phyloP scores from a whole-genome alignment of 2,329 filamentous ascomycete species.

The Neoascochyta sp. region DNA sequence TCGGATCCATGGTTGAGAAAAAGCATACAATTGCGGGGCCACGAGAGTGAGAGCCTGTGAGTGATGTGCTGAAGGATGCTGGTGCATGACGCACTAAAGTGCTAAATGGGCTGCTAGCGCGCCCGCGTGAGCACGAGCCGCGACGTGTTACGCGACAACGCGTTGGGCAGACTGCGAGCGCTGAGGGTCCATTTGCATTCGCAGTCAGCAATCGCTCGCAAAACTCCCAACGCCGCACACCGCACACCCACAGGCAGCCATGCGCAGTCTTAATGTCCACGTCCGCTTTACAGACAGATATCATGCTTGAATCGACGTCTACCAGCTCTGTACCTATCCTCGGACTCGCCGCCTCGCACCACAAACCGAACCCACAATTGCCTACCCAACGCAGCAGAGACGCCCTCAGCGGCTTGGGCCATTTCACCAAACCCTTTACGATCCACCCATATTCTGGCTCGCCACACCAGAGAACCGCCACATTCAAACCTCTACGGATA shows the following conservation, averaged over 20 bases:
- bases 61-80: too few relatives aligned
- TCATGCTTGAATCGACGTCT: conserved; percentile 25
- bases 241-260: conserved; percentile 14
- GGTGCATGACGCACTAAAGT: too few relatives aligned
- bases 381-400: conserved; percentile 34
- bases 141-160: too few relatives aligned
- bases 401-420: conserved; percentile 25
- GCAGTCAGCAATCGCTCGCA: too few relatives aligned
- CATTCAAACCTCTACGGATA: conserved; percentile 34
- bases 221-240: too few relatives aligned
- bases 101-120: too few relatives aligned
- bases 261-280: conserved; percentile 26
- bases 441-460: conserved; percentile 32
- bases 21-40: too few relatives aligned
- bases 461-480: conserved; percentile 25
- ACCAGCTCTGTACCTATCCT: conserved; percentile 17
- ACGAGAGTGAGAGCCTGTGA: too few relatives aligned
- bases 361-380: conserved; percentile 21
- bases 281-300: conserved; percentile 30
- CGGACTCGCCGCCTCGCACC: conserved; percentile 22
- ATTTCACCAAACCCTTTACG: conserved; percentile 26
- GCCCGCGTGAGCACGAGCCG: too few relatives aligned
- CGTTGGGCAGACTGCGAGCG: too few relatives aligned
- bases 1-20: too few relatives aligned
- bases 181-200: too few relatives aligned